These are phyloP conservation scores for Aspergillus calidoustus DNA, from an alignment of 2,329 filamentous ascomycete species.

Conservation along the genomic window DNA sequence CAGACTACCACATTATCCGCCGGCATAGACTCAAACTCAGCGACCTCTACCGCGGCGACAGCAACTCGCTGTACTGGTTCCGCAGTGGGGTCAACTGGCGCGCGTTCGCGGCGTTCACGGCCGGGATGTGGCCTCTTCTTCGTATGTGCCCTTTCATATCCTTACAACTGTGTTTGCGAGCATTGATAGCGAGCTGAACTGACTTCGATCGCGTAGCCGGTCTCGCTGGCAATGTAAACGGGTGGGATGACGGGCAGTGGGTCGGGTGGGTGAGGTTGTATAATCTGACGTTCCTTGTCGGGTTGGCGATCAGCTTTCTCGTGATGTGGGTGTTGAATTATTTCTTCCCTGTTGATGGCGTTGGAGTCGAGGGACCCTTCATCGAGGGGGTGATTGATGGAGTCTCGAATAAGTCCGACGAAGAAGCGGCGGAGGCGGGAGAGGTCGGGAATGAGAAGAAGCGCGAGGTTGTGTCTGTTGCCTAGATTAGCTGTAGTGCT, in stretches of 20 bases:
- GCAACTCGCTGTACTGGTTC: slow-evolving; percentile 50
- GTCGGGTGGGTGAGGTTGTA: slow-evolving; percentile 7
- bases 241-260: neutral
- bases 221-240: slow-evolving; percentile 4
- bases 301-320: slow-evolving; percentile 3
- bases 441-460: neutral
- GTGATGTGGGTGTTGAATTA: slow-evolving; percentile 1
- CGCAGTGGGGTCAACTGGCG: slow-evolving; percentile 51
- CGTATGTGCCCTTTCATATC: neutral
- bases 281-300: slow-evolving; percentile 13
- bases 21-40: slow-evolving; percentile 46
- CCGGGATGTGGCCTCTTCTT: slow-evolving; percentile 12
- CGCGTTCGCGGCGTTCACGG: slow-evolving; percentile 36
- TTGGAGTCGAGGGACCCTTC: neutral
- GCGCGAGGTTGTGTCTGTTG: neutral
- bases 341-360: slow-evolving; percentile 5
- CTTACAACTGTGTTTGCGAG: neutral
- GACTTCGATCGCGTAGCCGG: neutral
- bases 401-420: neutral
- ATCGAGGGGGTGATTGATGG: neutral
- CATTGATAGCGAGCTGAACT: too few relatives aligned
- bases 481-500: neutral
- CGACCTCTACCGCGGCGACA: slow-evolving; percentile 48
- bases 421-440: neutral
- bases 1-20: slow-evolving; percentile 41